Base-by-base conservation (phyloP, 306 rosid species). In the Glycine latifolia region DNA sequence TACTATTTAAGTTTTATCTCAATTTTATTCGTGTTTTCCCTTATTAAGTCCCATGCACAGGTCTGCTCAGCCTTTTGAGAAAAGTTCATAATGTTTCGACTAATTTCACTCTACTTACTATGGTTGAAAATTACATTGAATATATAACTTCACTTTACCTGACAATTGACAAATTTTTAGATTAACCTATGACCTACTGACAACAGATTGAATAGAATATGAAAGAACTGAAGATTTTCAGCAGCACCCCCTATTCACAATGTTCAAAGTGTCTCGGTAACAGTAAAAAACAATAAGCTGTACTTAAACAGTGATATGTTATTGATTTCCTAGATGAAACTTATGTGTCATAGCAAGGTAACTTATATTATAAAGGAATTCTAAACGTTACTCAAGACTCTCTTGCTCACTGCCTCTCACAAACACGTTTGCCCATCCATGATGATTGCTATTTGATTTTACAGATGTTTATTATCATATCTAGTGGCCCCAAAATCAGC, bases 11-110 rank as follows among this genome's bases (percentile, higher is more conserved):
- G n/a, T 59, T 59, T 10, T 15, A 73, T 61, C 59, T 60, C 14
- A 16, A 61, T n/a, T n/a, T 78, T 31, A 50, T 31, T 8, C 79
- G 91, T 47, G 33, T 67, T 54, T 8, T 35, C 35, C 49, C 65
- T 8, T 8, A 14, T 47, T 7, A 58, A 58, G 60, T 20, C 15
- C 60, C 60, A 55, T 15, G 60, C n/a, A 63, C 20, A 5, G 16
- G 39, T 56, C 47, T 12, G 10, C n/a, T 13, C 2, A 8, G 53
- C 65, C 37, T 77, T 71, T 7, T 44, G 41, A 65, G 65, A 16
- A 65, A 63, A 35, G 44, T 50, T 77, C 15, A 52, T 9, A 37
- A 33, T 55, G 61, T 54, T 54, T 5, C 59, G n/a, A n/a, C 59
- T n/a, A 14, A 14, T 54, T 54, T n/a, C 59, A 5, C 20, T 54